phyloP scores from a whole-genome alignment of 805 yeast species.

The Ogataea neopini region DNA sequence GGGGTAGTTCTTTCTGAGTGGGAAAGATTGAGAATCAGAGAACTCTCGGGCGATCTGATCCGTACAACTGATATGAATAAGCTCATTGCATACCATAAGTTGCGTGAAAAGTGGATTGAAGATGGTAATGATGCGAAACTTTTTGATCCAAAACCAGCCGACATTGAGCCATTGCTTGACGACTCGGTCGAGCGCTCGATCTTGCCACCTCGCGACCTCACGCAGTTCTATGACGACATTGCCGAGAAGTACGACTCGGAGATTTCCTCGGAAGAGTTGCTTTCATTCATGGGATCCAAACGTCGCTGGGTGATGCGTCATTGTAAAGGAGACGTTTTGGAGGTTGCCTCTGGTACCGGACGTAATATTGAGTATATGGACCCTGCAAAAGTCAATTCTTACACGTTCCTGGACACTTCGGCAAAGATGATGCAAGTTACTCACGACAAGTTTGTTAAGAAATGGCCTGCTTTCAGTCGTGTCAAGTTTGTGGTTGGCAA shows the following conservation, averaged over 20 bases:
- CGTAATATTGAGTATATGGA: conserved; percentile 79
- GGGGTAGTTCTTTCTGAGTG: conserved; percentile 55
- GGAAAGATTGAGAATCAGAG: conserved; percentile 62
- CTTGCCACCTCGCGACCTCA: conserved; percentile 76
- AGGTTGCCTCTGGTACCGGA: conserved; percentile 96
- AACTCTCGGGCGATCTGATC: conserved; percentile 54
- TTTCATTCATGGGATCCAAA: conserved; percentile 59
- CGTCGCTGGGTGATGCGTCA: conserved; percentile 80
- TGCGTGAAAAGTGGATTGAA: conserved; percentile 41
- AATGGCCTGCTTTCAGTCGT: conserved; percentile 63
- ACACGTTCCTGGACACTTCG: conserved; percentile 86
- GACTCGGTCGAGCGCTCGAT: conserved; percentile 42
- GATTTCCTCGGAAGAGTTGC: conserved; percentile 71
- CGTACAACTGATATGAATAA: conserved; percentile 66
- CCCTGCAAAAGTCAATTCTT: conserved; percentile 59
- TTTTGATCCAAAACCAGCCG: conserved; percentile 38
- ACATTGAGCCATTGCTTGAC: conserved; percentile 33
- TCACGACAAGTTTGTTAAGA: conserved; percentile 65
- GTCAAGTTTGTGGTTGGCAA: conserved; percentile 89
- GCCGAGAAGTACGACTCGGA: conserved; percentile 82
- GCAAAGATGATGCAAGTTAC: conserved; percentile 82
- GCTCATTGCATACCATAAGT: conserved; percentile 56
- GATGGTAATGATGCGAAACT: conserved; percentile 16
- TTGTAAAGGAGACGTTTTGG: conserved; percentile 85
- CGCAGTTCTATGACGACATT: conserved; percentile 70